Percentiles rank a stretch among this genome's conserved stretches.
phyloP scores from a whole-genome alignment of 2,329 filamentous ascomycete species.

The Thelonectria olida region DNA sequence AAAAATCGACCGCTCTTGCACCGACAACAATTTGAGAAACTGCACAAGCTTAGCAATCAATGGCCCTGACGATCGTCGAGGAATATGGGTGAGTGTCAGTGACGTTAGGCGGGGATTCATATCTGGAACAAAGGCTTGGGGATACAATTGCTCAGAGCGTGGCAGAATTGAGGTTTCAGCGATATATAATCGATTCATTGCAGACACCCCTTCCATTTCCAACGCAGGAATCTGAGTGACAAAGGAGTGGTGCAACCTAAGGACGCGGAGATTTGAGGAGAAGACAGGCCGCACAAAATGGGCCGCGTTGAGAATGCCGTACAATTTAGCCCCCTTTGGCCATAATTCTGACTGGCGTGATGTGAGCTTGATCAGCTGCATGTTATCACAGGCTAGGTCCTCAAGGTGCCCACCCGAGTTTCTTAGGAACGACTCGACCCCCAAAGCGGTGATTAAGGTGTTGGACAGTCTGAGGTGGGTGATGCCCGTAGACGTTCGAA shows the following conservation, averaged over 20 bases:
- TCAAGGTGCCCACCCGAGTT: conserved; percentile 58
- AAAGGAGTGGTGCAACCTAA: conserved; percentile 68
- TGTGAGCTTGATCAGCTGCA: conserved; percentile 41
- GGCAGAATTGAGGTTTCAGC: conserved; percentile 56
- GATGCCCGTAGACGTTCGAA: conserved; percentile 44
- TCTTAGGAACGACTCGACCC: conserved; percentile 55
- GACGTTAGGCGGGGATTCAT: conserved; percentile 64
- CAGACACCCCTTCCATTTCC: conserved; percentile 47
- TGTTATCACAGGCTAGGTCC: conserved; percentile 60
- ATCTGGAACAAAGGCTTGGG: conserved; percentile 60
- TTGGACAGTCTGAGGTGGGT: conserved; percentile 65
- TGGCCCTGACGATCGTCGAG: conserved; percentile 61
- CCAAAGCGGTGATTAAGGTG: conserved; percentile 57
- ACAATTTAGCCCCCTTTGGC: conserved; percentile 45
- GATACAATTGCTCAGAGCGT: conserved; percentile 56
- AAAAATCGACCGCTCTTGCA: conserved; percentile 59
- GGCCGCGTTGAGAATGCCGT: conserved; percentile 55
- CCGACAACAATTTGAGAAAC: conserved; percentile 57
- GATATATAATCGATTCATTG: conserved; percentile 48
- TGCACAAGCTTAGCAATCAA: conserved; percentile 56
- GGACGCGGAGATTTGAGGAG: conserved; percentile 60
- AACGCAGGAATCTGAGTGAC: conserved; percentile 64
- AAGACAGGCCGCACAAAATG: conserved; percentile 62
- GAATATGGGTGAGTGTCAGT: conserved; percentile 63
- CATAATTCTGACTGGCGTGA: conserved; percentile 28